Percentiles rank a stretch among this genome's conserved stretches.
Conservation (phyloP, 2,329 filamentous ascomycete genomes). For the Pezicula carpinea region DNA sequence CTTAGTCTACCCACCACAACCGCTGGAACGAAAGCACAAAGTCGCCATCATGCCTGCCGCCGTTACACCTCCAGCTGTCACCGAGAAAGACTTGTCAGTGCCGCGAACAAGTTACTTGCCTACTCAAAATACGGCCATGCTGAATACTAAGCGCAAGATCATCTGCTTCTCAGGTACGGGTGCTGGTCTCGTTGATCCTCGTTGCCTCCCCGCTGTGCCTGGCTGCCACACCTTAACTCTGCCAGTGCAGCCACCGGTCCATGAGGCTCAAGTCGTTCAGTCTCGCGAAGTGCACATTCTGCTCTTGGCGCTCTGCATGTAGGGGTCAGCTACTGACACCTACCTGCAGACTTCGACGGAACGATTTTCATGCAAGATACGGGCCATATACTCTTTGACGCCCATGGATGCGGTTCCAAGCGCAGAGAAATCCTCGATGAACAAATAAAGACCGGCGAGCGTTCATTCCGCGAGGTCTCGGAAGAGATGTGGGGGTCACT, state of each 20-base stretch:
- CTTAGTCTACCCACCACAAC: neutral
- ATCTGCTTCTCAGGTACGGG: conserved; percentile 52
- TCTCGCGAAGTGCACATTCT: too few relatives aligned
- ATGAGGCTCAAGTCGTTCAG: too few relatives aligned
- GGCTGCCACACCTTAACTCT: neutral
- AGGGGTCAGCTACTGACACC: conserved; percentile 8
- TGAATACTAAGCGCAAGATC: conserved; percentile 48
- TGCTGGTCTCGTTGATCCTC: conserved; percentile 5
- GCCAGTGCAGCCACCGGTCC: too few relatives aligned
- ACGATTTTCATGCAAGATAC: conserved; percentile 71
- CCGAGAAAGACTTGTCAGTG: conserved; percentile 26
- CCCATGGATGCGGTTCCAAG: conserved; percentile 56
- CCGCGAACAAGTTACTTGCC: conserved; percentile 21
- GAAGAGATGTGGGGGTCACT: conserved; percentile 69
- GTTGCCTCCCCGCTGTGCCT: neutral
- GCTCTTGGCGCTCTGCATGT: neutral
- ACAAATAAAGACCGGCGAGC: conserved; percentile 60
- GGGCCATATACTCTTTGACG: conserved; percentile 64
- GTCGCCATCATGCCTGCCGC: conserved; percentile 35
- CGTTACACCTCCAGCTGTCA: conserved; percentile 28
- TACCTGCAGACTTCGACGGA: conserved; percentile 57
- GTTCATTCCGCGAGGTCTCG: conserved; percentile 65
- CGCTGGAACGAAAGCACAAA: neutral
- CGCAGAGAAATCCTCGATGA: conserved; percentile 52
- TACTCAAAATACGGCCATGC: conserved; percentile 20